Evolutionary conservation across 129 eudicot species (phyloP).

Genomic region (carrot (Daucus carota)): DNA sequence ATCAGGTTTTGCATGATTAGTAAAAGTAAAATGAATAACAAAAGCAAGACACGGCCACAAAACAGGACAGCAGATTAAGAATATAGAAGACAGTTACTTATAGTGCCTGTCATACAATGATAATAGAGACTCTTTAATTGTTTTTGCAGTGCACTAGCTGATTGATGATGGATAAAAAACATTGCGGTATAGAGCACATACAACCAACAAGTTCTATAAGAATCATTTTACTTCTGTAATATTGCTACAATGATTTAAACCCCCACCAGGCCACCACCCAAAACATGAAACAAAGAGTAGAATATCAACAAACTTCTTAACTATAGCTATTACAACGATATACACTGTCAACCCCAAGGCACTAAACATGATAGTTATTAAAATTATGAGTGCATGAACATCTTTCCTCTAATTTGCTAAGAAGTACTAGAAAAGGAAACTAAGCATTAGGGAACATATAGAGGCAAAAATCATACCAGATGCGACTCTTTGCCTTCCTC

Average conservation of each 20-base stretch:
- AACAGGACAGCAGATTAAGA: neutral
- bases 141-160: neutral
- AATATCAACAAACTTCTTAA: neutral
- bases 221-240: neutral
- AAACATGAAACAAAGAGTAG: neutral
- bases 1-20: neutral
- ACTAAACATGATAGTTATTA: neutral
- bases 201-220: neutral
- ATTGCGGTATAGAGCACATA: neutral
- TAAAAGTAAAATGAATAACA: neutral
- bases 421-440: too few species aligned
- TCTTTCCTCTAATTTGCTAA: neutral
- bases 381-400: neutral
- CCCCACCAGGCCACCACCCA: neutral
- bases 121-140: neutral
- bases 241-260: neutral
- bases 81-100: neutral
- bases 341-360: neutral
- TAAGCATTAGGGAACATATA: neutral
- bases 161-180: neutral
- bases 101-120: neutral
- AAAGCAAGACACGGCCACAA: neutral
- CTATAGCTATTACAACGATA: neutral
- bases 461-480: constrained; percentile 32
- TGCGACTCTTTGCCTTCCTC: constrained; percentile 61